Evolutionary conservation across 441 rosid genomes (phyloP), one percentile per base, ranked within the genome.

Genomic region (Gossypium lobatum): DNA sequence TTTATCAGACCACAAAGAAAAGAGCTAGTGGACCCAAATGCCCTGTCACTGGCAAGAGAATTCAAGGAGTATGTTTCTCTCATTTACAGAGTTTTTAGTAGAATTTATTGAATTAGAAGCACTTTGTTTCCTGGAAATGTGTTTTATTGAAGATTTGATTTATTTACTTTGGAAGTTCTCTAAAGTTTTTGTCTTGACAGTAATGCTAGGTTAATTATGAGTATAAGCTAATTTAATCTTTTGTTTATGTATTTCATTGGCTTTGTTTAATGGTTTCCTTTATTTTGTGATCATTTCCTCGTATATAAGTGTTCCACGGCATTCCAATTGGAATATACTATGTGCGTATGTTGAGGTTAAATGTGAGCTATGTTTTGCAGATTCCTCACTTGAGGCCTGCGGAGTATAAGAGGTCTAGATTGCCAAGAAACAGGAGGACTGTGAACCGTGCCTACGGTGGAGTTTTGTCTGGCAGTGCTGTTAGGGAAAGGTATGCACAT

Each of bases 1-100:
- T 74, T 16, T 74, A 66, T 54, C 77, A 74, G 71, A 74, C 77
- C 59, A 74, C 72, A 8, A 74, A 66, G 77, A 74, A 74, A 85
- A 85, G 76, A 9, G 37, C 77, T 34, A 74, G 77, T 34, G 77
- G 77, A 2, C 77, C 77, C 7, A 74, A 74, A 65, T 74, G 77
- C 16, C 77, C 77, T 10, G 77, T 74, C 25, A 74, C 77, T 57
- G 77, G 77, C 28, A 74, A 74, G 72, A 74, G 77, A 46, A 74
- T 74, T 57, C 77, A 74, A 65, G 77, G 77, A 28, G 77, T 74
- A 57, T 37, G 72, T 57, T 1, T 5, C 7, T 2, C 0, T 6
- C 55, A 11, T 18, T 53, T 2, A 23, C 23, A 3, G 11, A 28
- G 6, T n/a, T n/a, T 28, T 28, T 31, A 16, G 6, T 10, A 0